Percentiles rank a stretch among this genome's conserved stretches.
phyloP scores from a whole-genome alignment of 2,329 filamentous ascomycete genomes.

The Apiospora rasikravindrae region DNA sequence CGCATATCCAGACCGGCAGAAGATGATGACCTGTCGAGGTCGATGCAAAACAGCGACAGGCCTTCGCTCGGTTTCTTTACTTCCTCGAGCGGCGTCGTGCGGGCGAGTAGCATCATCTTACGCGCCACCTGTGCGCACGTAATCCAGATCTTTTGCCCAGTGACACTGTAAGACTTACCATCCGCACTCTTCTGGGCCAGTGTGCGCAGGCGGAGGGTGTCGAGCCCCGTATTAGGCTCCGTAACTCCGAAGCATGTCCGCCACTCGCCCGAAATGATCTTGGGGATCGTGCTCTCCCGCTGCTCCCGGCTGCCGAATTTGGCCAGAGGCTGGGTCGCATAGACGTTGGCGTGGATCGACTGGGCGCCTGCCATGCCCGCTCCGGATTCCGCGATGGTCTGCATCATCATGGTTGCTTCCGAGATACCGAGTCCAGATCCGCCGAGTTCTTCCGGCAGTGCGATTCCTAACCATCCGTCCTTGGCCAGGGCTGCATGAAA shows the following conservation, averaged over 20 bases:
- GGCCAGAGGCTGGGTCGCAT: constrained; percentile 76
- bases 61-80: constrained; percentile 75
- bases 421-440: constrained; percentile 79
- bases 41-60: constrained; percentile 80
- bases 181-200: constrained; percentile 59
- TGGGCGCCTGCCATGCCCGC: constrained; percentile 78
- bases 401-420: constrained; percentile 87
- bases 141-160: constrained; percentile 89
- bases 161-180: constrained; percentile 65
- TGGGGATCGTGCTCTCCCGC: constrained; percentile 66
- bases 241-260: constrained; percentile 83
- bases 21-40: constrained; percentile 61
- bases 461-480: constrained; percentile 83
- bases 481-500: constrained; percentile 77
- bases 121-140: constrained; percentile 81
- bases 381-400: constrained; percentile 78
- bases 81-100: constrained; percentile 73
- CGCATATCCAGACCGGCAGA: constrained; percentile 67
- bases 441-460: constrained; percentile 74
- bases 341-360: constrained; percentile 70
- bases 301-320: constrained; percentile 73
- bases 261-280: constrained; percentile 74
- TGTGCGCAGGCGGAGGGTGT: constrained; percentile 75
- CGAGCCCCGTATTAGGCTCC: constrained; percentile 81
- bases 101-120: constrained; percentile 83